phyloP scores from a whole-genome alignment of 805 yeast genomes.

The Scheffersomyces lignosus region DNA sequence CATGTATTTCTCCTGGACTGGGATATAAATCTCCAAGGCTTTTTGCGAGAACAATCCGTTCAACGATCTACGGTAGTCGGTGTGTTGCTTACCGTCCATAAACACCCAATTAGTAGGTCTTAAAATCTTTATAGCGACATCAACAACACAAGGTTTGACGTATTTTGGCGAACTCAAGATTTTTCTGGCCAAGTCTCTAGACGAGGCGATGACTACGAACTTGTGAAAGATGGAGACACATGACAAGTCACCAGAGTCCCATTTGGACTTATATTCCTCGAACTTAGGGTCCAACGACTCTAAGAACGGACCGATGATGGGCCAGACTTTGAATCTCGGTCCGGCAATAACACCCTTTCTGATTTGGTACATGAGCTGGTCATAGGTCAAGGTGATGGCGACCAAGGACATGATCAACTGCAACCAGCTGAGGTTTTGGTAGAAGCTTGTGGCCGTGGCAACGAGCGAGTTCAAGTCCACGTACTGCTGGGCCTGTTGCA shows the following conservation, averaged over 20 bases:
- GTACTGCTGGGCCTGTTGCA: constrained; percentile 1
- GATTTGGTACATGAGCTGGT: constrained; percentile 74
- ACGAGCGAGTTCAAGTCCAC: constrained; percentile 6
- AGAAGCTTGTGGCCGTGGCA: constrained; percentile 14
- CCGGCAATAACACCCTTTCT: constrained; percentile 91
- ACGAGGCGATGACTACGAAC: constrained; percentile 90
- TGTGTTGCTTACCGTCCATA: constrained; percentile 92
- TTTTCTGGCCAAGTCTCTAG: constrained; percentile 85
- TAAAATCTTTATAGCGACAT: constrained; percentile 89
- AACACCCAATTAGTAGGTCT: constrained; percentile 98
- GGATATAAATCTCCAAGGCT: constrained; percentile 83
- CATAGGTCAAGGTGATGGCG: constrained; percentile 56
- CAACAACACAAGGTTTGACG: constrained; percentile 97
- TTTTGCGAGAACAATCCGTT: constrained; percentile 84
- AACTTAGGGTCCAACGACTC: constrained; percentile 95
- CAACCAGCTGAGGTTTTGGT: constrained; percentile 48
- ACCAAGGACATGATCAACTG: constrained; percentile 49
- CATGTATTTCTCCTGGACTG: constrained; percentile 80
- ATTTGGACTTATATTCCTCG: constrained; percentile 87
- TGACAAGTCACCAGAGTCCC: constrained; percentile 92
- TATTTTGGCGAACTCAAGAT: constrained; percentile 79
- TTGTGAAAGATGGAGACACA: constrained; percentile 98
- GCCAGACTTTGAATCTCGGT: constrained; percentile 85
- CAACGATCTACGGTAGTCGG: constrained; percentile 86
- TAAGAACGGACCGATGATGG: constrained; percentile 93